A percentile compares a stretch with the other conserved stretches of the same genome.
Evolutionary conservation across 345 rosid genomes (phyloP).

Genomic region (Rhizophora mangle): DNA sequence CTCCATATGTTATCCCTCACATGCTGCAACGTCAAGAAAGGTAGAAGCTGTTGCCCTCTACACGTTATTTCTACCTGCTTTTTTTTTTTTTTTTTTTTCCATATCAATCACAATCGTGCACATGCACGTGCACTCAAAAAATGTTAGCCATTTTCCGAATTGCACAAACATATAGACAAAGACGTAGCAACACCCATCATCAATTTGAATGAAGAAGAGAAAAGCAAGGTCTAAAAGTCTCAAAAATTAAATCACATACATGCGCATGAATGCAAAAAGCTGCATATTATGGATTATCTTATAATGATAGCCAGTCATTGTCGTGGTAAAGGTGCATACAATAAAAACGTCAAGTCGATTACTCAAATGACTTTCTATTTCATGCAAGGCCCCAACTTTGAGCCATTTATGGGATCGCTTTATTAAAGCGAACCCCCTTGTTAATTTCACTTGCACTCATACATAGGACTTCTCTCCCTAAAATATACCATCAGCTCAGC

Average conservation of each 20-base stretch:
- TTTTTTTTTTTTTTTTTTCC: neutral
- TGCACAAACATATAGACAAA: no score
- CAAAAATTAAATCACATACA: neutral
- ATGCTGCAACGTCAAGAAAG: conserved; percentile 80
- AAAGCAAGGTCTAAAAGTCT: no score
- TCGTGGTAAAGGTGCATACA: neutral
- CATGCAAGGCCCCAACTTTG: no score
- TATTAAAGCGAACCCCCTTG: no score
- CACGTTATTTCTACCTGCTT: conserved; percentile 90
- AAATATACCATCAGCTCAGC: no score
- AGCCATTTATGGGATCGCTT: no score
- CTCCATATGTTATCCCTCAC: conserved; percentile 89
- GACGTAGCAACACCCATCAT: no score
- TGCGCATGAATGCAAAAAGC: conserved; percentile 4
- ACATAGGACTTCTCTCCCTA: no score
- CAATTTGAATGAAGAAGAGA: no score
- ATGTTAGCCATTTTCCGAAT: no score
- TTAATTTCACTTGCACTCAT: no score
- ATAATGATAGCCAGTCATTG: neutral
- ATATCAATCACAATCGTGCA: neutral
- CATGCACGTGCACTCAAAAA: neutral
- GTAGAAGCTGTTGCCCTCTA: conserved; percentile 78
- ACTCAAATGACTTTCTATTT: no score
- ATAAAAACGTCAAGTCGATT: neutral
- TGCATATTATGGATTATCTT: neutral